Conservation (phyloP, 129 eudicot species). For the Tanacetum coccineum region DNA sequence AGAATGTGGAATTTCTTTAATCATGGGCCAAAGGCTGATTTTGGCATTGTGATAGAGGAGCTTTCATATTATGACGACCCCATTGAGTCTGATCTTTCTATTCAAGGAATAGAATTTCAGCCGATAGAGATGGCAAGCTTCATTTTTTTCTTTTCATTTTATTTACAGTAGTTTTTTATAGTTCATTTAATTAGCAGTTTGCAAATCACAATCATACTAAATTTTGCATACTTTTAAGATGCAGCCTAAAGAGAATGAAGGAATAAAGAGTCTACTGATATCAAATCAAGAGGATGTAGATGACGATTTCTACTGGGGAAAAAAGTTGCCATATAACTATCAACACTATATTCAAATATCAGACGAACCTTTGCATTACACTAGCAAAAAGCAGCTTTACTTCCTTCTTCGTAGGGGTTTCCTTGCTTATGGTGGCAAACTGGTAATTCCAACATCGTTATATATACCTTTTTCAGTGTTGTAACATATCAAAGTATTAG, state of each 20-base stretch:
- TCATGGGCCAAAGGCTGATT: not conserved
- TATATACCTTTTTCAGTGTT: too few species aligned
- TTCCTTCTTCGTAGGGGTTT: not conserved
- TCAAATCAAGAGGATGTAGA: not conserved
- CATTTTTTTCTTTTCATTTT: not conserved
- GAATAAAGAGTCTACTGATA: not conserved
- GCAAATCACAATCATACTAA: not conserved
- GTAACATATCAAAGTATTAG: too few species aligned
- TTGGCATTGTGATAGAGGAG: constrained; percentile 2
- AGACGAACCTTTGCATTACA: not conserved
- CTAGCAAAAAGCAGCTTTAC: constrained; percentile 2
- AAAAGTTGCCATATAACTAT: constrained; percentile 5
- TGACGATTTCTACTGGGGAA: constrained; percentile 3
- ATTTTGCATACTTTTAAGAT: not conserved
- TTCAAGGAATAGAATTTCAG: constrained; percentile 8
- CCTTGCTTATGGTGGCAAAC: not conserved
- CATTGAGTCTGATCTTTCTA: not conserved
- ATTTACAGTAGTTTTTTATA: too few species aligned
- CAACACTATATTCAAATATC: constrained; percentile 1
- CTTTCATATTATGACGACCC: not conserved
- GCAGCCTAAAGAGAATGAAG: not conserved
- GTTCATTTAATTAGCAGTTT: not conserved
- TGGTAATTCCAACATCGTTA: not conserved
- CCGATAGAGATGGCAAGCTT: not conserved
- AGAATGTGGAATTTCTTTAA: too few species aligned